phyloP scores from a whole-genome alignment of 2,329 filamentous ascomycete species.

The Didymella exigua region DNA sequence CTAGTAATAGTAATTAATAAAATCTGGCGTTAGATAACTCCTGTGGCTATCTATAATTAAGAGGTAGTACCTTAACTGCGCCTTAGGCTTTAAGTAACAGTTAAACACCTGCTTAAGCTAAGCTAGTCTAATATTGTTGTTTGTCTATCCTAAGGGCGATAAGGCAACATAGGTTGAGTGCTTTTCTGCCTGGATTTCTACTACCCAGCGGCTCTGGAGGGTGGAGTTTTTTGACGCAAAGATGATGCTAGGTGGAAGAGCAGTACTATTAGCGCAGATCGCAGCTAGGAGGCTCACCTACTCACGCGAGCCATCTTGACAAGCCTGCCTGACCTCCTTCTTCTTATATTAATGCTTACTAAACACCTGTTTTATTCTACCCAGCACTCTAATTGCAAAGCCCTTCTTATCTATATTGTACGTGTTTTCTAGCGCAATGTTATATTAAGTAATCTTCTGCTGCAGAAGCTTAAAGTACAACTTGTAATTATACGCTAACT shows the following conservation, averaged over 20 bases:
- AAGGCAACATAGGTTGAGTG: conserved; percentile 7
- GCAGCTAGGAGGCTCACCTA: neutral
- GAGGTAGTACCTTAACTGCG: neutral
- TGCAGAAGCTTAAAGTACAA: neutral
- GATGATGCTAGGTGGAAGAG: neutral
- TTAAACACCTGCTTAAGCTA: neutral
- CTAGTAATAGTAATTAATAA: conserved; percentile 43
- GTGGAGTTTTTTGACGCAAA: neutral
- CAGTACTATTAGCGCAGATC: neutral
- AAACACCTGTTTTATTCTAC: neutral
- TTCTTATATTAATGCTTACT: neutral
- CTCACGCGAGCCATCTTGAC: neutral
- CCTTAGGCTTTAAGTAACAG: neutral
- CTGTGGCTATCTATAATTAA: conserved; percentile 18
- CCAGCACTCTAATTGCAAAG: neutral
- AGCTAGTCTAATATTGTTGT: conserved; percentile 13
- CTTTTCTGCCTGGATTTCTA: conserved; percentile 1
- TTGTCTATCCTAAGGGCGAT: conserved; percentile 20
- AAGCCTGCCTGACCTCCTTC: neutral
- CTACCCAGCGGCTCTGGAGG: neutral
- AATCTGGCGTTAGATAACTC: conserved; percentile 40
- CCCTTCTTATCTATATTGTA: conserved; percentile 1
- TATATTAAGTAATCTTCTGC: neutral
- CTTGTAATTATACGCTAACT: neutral
- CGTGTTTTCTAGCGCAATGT: neutral